Conservation (phyloP, 2,329 filamentous ascomycete species). For the Trichoderma afroharzianum region DNA sequence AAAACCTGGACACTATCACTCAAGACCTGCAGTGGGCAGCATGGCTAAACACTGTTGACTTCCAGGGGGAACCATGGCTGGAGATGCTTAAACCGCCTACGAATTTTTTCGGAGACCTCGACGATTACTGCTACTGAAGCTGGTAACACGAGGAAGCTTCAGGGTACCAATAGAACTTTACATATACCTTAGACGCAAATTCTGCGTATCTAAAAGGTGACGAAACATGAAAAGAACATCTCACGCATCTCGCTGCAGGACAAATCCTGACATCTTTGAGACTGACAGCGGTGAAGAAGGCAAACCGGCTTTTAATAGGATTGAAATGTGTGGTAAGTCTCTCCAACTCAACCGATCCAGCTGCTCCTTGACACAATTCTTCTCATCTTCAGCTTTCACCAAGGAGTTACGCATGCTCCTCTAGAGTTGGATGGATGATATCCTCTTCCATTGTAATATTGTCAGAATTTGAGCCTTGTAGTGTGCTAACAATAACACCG, state of each 20-base stretch:
- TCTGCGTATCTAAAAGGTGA: neutral
- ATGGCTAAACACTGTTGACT: neutral
- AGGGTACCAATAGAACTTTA: neutral
- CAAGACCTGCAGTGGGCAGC: neutral
- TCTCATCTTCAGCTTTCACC: neutral
- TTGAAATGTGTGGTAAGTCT: neutral
- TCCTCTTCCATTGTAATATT: neutral
- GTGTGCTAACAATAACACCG: no score
- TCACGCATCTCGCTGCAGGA: neutral
- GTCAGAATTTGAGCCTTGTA: neutral
- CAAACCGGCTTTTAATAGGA: neutral
- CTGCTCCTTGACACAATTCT: neutral
- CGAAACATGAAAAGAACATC: neutral
- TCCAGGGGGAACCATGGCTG: neutral
- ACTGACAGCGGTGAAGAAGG: neutral
- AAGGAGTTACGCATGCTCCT: neutral
- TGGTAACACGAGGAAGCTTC: neutral
- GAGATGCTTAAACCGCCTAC: neutral
- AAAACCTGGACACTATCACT: neutral
- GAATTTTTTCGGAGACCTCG: neutral
- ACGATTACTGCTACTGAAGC: neutral
- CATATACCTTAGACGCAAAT: neutral
- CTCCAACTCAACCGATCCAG: neutral
- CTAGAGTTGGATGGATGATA: neutral
- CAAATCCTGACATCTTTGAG: neutral